Evolutionary conservation across 495 filamentous ascomycete genomes (phyloP).

Genomic region (Penicillium arizonense): DNA sequence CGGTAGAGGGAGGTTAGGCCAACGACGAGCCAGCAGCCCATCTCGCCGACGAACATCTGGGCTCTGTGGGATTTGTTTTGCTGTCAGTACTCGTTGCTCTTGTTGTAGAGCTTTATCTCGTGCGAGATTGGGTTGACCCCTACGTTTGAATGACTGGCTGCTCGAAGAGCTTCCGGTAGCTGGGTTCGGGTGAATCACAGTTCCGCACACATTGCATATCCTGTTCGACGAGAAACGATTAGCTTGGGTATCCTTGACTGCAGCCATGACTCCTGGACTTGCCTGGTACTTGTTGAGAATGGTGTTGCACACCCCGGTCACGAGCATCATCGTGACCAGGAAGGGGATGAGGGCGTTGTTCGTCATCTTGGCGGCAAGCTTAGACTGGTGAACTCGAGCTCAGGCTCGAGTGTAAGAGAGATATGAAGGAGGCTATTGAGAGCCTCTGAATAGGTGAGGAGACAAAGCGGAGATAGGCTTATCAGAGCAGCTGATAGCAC

Average conservation of each 20-base stretch:
- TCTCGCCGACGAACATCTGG: constrained; percentile 93
- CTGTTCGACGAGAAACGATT: constrained; percentile 36
- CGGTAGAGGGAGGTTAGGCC: constrained; percentile 61
- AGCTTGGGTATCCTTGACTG: not conserved
- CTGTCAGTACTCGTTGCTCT: not conserved
- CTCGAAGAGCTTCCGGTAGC: constrained; percentile 67
- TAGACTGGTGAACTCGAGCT: not conserved
- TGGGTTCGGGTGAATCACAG: constrained; percentile 75
- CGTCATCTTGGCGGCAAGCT: constrained; percentile 40
- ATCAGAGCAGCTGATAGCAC: constrained; percentile 10
- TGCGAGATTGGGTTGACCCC: constrained; percentile 11
- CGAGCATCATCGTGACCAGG: constrained; percentile 88
- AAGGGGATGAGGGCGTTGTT: constrained; percentile 69
- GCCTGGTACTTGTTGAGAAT: constrained; percentile 96
- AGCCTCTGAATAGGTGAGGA: constrained; percentile 1
- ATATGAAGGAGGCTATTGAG: constrained; percentile 1
- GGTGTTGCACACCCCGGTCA: constrained; percentile 93
- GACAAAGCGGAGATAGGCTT: constrained; percentile 12
- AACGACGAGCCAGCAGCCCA: constrained; percentile 89
- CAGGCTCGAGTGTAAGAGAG: not conserved
- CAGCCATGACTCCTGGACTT: constrained; percentile 9
- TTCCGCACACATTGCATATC: constrained; percentile 95
- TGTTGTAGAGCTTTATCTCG: not conserved
- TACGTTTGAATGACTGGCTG: constrained; percentile 95
- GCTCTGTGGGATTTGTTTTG: constrained; percentile 33